Percentiles rank a stretch among this genome's conserved stretches.
Conservation (phyloP, 2,329 filamentous ascomycete genomes). For the Penicillium thymicola region DNA sequence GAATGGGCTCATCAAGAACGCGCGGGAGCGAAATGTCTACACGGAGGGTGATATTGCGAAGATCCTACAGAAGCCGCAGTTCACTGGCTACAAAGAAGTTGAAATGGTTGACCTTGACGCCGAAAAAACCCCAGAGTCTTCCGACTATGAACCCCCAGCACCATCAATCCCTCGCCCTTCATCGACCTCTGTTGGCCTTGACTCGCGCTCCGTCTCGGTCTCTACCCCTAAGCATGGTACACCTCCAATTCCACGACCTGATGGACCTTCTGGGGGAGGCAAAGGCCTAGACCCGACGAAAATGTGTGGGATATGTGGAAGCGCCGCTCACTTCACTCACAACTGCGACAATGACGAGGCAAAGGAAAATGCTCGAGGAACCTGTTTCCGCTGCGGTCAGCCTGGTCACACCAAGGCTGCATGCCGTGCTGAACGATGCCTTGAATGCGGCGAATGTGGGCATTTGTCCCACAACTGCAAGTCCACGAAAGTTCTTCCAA, state of each 20-base stretch:
- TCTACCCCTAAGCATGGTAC: slow-evolving; percentile 27
- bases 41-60: slow-evolving; percentile 63
- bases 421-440: slow-evolving; percentile 44
- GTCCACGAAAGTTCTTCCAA: slow-evolving; percentile 33
- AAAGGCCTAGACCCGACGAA: slow-evolving; percentile 43
- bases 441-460: slow-evolving; percentile 45
- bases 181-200: slow-evolving; percentile 23
- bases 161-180: slow-evolving; percentile 32
- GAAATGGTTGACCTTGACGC: slow-evolving; percentile 42
- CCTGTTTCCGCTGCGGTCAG: slow-evolving; percentile 43
- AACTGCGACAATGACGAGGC: slow-evolving; percentile 47
- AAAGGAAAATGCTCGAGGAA: slow-evolving; percentile 36
- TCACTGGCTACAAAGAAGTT: slow-evolving; percentile 43
- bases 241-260: slow-evolving; percentile 24
- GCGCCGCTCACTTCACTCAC: slow-evolving; percentile 42
- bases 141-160: slow-evolving; percentile 20
- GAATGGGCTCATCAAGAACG: slow-evolving; percentile 80
- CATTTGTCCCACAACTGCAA: slow-evolving; percentile 39
- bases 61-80: slow-evolving; percentile 55
- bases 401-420: slow-evolving; percentile 36
- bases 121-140: slow-evolving; percentile 4
- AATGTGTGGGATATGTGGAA: slow-evolving; percentile 47
- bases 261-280: slow-evolving; percentile 43
- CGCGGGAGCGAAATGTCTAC: slow-evolving; percentile 69
- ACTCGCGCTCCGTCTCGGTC: slow-evolving; percentile 19